These are phyloP conservation scores for Epichloe scottii DNA, from an alignment of 2,329 filamentous ascomycete genomes.

Conservation along the genomic window DNA sequence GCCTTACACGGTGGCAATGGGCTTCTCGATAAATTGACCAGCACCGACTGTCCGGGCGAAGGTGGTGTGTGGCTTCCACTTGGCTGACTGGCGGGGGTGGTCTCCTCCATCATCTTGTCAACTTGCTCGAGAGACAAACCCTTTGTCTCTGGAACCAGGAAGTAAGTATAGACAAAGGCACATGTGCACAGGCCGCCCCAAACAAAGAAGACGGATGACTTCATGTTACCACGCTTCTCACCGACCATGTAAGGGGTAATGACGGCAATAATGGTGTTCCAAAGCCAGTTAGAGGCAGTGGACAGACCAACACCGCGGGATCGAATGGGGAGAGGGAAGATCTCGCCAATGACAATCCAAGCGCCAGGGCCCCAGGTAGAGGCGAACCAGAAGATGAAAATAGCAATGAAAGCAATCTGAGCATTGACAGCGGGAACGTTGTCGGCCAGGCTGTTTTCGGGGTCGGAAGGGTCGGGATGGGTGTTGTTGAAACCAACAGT, in stretches of 20 bases:
- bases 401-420: slow-evolving; percentile 77
- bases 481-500: slow-evolving; percentile 42
- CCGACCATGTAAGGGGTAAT: slow-evolving; percentile 65
- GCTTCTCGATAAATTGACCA: slow-evolving; percentile 21
- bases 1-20: slow-evolving; percentile 4
- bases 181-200: slow-evolving; percentile 56
- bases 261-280: slow-evolving; percentile 63
- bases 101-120: slow-evolving; percentile 83
- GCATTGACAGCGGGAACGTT: slow-evolving; percentile 48
- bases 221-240: slow-evolving; percentile 48
- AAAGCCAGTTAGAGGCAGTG: slow-evolving; percentile 84
- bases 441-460: slow-evolving; percentile 28
- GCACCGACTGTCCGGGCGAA: slow-evolving; percentile 39
- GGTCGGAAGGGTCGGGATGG: slow-evolving; percentile 31
- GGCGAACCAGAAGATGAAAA: slow-evolving; percentile 91
- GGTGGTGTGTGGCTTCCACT: slow-evolving; percentile 62
- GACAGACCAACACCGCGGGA: slow-evolving; percentile 78
- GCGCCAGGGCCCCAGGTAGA: slow-evolving; percentile 76
- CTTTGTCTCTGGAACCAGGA: slow-evolving; percentile 64
- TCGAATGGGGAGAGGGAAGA: slow-evolving; percentile 81
- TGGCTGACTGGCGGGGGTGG: slow-evolving; percentile 62
- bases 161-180: slow-evolving; percentile 54
- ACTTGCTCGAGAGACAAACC: slow-evolving; percentile 68
- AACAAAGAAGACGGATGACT: slow-evolving; percentile 61
- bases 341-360: slow-evolving; percentile 78